Evolutionary conservation across 495 filamentous ascomycete genomes (phyloP), one percentile per base, ranked within the genome.

Genomic region (Hypoxylon lienhwacheense): DNA sequence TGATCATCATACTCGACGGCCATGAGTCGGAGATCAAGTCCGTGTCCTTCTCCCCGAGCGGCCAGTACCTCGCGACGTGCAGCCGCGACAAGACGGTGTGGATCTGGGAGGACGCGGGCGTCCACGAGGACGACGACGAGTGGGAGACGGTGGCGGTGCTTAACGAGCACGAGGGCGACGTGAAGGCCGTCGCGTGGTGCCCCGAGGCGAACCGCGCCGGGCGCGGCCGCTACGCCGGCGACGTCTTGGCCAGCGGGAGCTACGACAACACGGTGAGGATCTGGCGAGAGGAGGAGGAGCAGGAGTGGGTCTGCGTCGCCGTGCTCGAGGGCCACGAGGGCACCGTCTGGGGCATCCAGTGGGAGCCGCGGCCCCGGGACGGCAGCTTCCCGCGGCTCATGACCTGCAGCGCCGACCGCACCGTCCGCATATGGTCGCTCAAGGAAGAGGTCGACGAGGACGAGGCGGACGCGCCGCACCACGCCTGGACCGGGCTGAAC

Each of bases 131-230:
- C 5, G 91, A 92, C 20, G 92, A 96, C 64, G 91, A 96, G 54
- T 97, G 88, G 66, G 93, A 98, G 81, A 97, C 93, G 5, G 82
- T 97, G 4, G 92, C 92, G 0, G 92, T 98, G 47, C 77, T 97
- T 69, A 86, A 85, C 69, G 93, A 97, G 70, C 93, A 98, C 64
- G 87, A 87, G 20, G 91, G 87, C 10, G 93, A 98, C 67, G 91
- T 98, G 28, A 98, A 98, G 66, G 88, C 83, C 47, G 89, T 98
- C 3, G 78, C 83, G 0, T 98, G 93, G 93, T 88, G 93, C 65
- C 89, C 90, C 2, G 79, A 81, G 25, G 60, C 70, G 14, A 67
- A 67, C 8, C 63, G 64, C 4, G 59, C 68, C 3, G 58, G 65
- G 11, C 84, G 89, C 60, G 74, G 71, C 0, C 64, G 70, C 19